phyloP scores from a whole-genome alignment of 1,284 basidiomycete species.

The Ceratobasidium sp. region DNA sequence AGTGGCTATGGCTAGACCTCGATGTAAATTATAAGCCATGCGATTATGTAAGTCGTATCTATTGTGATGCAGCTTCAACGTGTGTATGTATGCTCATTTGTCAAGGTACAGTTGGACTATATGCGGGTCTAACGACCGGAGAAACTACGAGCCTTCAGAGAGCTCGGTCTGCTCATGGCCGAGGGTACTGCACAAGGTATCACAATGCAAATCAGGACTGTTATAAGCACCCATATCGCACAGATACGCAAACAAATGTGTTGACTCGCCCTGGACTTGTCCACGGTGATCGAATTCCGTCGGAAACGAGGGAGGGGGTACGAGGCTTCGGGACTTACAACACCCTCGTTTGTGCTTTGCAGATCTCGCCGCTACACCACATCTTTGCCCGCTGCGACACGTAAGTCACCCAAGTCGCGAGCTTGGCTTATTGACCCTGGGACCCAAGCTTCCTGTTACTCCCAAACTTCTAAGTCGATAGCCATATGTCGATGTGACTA shows the following conservation, averaged over 20 bases:
- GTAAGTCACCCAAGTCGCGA: neutral
- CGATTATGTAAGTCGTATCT: too few species aligned
- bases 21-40: too few species aligned
- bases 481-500: neutral
- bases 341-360: neutral
- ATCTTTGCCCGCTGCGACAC: neutral
- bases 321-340: neutral
- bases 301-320: neutral
- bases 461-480: neutral
- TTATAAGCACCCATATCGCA: neutral
- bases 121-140: neutral
- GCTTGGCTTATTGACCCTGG: neutral
- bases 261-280: neutral
- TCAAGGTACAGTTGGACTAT: neutral
- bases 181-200: neutral
- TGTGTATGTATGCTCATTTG: neutral
- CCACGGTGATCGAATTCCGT: neutral
- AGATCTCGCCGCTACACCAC: neutral
- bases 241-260: neutral
- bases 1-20: too few species aligned
- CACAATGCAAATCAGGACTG: neutral
- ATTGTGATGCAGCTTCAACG: neutral
- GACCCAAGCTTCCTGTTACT: neutral
- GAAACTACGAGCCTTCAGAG: neutral
- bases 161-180: neutral